phyloP scores from a whole-genome alignment of 139 green algal species.

The Protoeuglena noctilucae region DNA sequence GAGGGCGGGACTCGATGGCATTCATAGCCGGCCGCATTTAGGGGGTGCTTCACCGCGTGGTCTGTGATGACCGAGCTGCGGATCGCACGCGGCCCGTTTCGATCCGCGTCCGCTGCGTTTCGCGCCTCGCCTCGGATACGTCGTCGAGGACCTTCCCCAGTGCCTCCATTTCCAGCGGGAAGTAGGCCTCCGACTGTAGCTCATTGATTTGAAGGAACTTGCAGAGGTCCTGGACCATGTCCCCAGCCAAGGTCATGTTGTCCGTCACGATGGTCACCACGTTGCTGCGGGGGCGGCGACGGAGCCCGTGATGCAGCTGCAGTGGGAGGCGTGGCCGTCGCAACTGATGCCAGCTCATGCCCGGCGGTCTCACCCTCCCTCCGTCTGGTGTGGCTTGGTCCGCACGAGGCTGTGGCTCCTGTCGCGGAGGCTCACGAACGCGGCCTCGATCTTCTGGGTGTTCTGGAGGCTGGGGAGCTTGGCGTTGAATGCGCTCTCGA shows the following conservation, averaged over 20 bases:
- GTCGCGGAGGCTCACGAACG: not conserved
- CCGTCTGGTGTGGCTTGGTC: no score
- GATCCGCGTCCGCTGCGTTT: no score
- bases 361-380: no score
- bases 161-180: not conserved
- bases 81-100: no score
- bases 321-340: no score
- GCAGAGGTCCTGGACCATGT: constrained; percentile 44
- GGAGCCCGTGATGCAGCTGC: not conserved
- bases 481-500: constrained; percentile 26
- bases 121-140: constrained; percentile 18
- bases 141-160: not conserved
- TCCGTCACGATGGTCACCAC: constrained; percentile 35
- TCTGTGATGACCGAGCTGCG: no score
- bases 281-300: constrained; percentile 1
- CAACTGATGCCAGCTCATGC: no score
- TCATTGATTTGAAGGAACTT: constrained; percentile 25
- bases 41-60: no score
- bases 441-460: not conserved
- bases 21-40: no score
- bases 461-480: not conserved
- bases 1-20: no score
- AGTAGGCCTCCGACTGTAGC: constrained; percentile 17
- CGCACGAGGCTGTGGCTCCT: no score
- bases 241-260: constrained; percentile 43